Percentiles rank a stretch among this genome's conserved stretches.
Conservation (phyloP, 352 stramenopile species). For the Phytophthora sp. region DNA sequence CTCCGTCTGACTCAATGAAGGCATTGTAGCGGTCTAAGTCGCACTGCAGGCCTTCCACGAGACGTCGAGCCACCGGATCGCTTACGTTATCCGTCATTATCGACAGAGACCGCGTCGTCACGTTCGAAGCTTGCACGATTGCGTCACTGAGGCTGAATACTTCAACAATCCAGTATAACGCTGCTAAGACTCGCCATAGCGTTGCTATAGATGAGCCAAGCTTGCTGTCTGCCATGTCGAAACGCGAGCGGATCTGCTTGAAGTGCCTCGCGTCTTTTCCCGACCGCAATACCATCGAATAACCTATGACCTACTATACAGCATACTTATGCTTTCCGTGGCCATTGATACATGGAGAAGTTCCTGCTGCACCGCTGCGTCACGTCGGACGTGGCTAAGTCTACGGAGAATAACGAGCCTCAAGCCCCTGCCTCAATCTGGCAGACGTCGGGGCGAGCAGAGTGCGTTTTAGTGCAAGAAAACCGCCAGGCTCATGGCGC, state of each 20-base stretch:
- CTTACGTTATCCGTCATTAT: constrained; percentile 7
- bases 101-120: constrained; percentile 6
- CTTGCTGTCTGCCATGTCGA: constrained; percentile 5
- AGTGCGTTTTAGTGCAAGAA: constrained; percentile 75
- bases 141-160: background rate
- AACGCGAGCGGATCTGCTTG: background rate
- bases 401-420: background rate
- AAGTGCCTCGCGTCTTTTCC: constrained; percentile 29
- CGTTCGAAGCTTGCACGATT: constrained; percentile 17
- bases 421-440: constrained; percentile 31
- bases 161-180: constrained; percentile 5
- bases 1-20: constrained; percentile 64
- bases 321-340: constrained; percentile 16
- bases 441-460: constrained; percentile 41
- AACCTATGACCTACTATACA: constrained; percentile 12
- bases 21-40: constrained; percentile 58
- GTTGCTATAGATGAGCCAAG: background rate
- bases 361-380: constrained; percentile 75
- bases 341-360: constrained; percentile 55
- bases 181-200: background rate
- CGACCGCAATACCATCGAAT: background rate
- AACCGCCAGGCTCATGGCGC: constrained; percentile 52
- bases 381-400: constrained; percentile 45
- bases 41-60: constrained; percentile 47
- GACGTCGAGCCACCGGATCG: constrained; percentile 23